Evolutionary conservation across 2,329 filamentous ascomycete species (phyloP), one percentile per base, ranked within the genome.

Genomic region (Akanthomyces muscarius): DNA sequence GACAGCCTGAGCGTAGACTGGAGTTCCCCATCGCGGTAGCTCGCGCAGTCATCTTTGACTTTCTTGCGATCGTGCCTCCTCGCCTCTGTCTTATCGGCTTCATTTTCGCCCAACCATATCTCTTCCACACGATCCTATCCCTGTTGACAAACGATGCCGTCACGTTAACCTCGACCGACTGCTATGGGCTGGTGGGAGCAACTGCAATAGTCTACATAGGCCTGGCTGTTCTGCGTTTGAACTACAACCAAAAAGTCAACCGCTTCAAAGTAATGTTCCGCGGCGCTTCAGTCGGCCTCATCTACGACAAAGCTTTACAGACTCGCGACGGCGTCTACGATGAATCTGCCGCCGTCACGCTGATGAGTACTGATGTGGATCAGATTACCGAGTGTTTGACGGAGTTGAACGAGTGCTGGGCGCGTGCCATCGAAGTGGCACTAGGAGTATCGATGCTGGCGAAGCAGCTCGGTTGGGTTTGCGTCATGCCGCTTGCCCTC

Each of bases 211-310:
- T 70, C 25, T 71, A 69, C 16, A 13, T 69, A 7, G 68, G 68
- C 1, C 25, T 68, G n/a, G 61, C 68, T 11, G 51, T 69, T 7
- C 62, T 41, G 7, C 61, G 63, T 44, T 25, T 66, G 45, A 47
- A 61, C 45, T 53, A 66, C 59, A 38, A 67, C 41, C 69, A 71
- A 28, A 44, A 63, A 11, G 51, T 67, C 2, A 65, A 67, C 48
- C 66, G 68, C 3, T 65, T 64, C 57, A 65, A 66, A 18, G 65
- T 65, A 50, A 70, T 68, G 56, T 65, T 70, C 8, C 68, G 68
- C n/a, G 68, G 69, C 13, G 65, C 65, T 13, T 42, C 61, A 2
- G 63, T 68, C 0, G 58, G 64, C 5, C 23, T 68, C 1, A 68
- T 71, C 2, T 71, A 66, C 41, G 42, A 64, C n/a, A 65, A 68